These are phyloP conservation scores for Isatis lusitanica DNA, from an alignment of 441 rosid species.

Conservation along the genomic window DNA sequence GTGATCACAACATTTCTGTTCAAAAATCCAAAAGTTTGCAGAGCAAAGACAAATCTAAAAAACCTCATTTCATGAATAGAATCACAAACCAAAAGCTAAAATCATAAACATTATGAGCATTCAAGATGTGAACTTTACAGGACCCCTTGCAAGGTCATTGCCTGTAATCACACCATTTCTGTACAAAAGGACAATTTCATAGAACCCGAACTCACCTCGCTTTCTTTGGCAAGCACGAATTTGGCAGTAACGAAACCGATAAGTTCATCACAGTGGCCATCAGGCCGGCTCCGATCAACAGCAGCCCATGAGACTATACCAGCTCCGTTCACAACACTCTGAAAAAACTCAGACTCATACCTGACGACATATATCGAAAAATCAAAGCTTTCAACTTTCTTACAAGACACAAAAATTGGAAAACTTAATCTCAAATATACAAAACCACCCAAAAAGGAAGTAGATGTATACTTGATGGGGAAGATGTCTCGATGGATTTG, in stretches of 20 bases:
- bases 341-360: conserved; percentile 95
- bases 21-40: no score
- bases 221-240: conserved; percentile 68
- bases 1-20: no score
- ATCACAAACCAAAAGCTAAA: neutral
- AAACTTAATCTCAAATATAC: neutral
- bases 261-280: conserved; percentile 71
- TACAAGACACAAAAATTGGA: neutral
- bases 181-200: conserved; percentile 6
- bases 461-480: conserved; percentile 63
- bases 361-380: conserved; percentile 45
- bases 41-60: no score
- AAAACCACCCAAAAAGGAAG: neutral
- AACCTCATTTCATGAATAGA: no score
- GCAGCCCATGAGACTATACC: conserved; percentile 97
- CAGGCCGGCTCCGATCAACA: conserved; percentile 74
- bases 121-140: neutral
- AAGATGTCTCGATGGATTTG: conserved; percentile 64
- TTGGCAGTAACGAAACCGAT: conserved; percentile 93
- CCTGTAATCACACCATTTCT: neutral
- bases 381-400: neutral
- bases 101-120: neutral
- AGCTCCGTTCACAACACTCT: conserved; percentile 72
- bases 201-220: conserved; percentile 59
- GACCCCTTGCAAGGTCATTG: no score